A percentile compares a stretch with the other conserved stretches of the same genome.
Evolutionary conservation across 140 eudicot species (phyloP).

Genomic region (Anethum foeniculum): DNA sequence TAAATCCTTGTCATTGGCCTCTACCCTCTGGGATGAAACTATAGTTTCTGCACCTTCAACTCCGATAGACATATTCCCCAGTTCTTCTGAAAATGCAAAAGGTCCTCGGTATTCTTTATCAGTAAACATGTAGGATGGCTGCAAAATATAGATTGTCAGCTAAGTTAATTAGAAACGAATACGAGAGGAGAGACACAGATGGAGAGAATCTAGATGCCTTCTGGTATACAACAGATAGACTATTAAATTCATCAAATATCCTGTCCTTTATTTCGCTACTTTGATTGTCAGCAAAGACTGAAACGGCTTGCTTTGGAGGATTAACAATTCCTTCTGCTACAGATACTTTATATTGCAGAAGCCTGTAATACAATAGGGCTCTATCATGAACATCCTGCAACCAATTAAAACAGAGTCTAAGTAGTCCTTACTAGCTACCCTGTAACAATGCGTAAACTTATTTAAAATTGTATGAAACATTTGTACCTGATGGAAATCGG

Average conservation of each 20-base stretch:
- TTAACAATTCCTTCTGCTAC: constrained; percentile 74
- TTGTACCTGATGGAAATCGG: constrained; percentile 90
- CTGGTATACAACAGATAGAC: constrained; percentile 84
- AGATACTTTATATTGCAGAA: constrained; percentile 55
- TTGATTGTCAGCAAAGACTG: constrained; percentile 91
- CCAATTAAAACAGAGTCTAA: background rate
- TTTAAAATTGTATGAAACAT: background rate
- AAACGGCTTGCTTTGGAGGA: constrained; percentile 98
- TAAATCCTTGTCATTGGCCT: constrained; percentile 71
- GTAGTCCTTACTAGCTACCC: background rate
- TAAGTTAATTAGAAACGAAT: background rate
- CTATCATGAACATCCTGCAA: constrained; percentile 98
- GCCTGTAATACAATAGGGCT: constrained; percentile 90
- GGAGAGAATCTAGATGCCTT: constrained; percentile 42
- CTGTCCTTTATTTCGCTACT: constrained; percentile 92
- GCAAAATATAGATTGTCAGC: constrained; percentile 20
- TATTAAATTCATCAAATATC: constrained; percentile 92
- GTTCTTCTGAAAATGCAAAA: constrained; percentile 83
- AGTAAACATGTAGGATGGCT: constrained; percentile 97
- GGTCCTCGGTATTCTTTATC: constrained; percentile 97
- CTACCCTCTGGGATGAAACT: constrained; percentile 49
- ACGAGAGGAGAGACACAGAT: background rate
- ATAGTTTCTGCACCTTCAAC: constrained; percentile 36
- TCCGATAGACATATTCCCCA: constrained; percentile 57
- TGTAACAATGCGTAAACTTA: background rate